Evolutionary conservation across 2,329 filamentous ascomycete genomes (phyloP).

Genomic region (Pyrenophora graminea): DNA sequence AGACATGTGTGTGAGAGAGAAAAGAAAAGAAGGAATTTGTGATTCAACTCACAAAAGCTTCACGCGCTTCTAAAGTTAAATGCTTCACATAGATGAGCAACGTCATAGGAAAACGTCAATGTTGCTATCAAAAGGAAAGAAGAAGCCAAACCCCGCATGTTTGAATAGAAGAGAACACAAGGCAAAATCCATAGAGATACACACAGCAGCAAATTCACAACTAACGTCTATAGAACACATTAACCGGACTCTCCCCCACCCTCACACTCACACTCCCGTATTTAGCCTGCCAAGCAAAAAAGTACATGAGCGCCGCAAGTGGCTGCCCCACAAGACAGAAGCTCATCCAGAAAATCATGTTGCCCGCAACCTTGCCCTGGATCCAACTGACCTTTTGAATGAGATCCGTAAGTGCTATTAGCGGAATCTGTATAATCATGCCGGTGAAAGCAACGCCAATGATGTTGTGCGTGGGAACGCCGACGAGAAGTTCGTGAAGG

Average conservation of each 20-base stretch:
- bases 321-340: conserved; percentile 97
- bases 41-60: neutral
- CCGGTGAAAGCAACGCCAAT: conserved; percentile 91
- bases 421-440: conserved; percentile 90
- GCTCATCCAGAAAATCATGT: conserved; percentile 93
- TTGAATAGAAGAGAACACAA: neutral
- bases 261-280: conserved; percentile 75
- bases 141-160: too few relatives aligned
- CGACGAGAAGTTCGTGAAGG: conserved; percentile 89
- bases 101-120: neutral
- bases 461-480: conserved; percentile 91
- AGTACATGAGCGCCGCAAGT: conserved; percentile 88
- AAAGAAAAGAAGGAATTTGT: neutral
- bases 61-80: neutral
- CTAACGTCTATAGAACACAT: conserved; percentile 28
- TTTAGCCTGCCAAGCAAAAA: conserved; percentile 98
- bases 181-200: neutral
- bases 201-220: neutral
- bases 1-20: neutral
- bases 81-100: neutral
- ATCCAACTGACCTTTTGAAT: conserved; percentile 78
- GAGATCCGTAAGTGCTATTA: conserved; percentile 79
- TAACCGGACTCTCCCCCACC: conserved; percentile 29
- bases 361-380: conserved; percentile 79
- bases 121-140: too few relatives aligned